These are phyloP conservation scores for Aspergillus sclerotioniger DNA, from an alignment of 495 filamentous ascomycete species.

Conservation along the genomic window DNA sequence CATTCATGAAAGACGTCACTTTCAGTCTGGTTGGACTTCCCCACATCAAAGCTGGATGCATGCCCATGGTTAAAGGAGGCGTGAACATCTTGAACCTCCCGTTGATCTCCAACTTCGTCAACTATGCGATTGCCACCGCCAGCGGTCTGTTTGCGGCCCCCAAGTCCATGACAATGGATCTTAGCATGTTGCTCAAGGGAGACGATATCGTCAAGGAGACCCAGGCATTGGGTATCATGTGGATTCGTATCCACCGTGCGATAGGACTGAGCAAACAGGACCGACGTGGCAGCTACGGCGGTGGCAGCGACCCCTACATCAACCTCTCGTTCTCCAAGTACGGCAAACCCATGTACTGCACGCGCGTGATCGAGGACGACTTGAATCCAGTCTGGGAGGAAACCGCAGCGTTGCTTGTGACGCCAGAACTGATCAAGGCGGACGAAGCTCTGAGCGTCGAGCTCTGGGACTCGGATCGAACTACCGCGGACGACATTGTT, in stretches of 20 bases:
- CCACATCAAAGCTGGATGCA: constrained; percentile 84
- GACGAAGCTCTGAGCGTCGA: constrained; percentile 91
- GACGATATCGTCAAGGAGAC: constrained; percentile 90
- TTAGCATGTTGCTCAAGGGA: constrained; percentile 84
- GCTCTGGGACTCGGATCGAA: constrained; percentile 89
- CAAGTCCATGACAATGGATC: constrained; percentile 91
- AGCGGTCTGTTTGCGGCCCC: constrained; percentile 90
- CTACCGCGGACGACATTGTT: constrained; percentile 87
- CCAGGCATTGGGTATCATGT: constrained; percentile 79
- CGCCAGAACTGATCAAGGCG: constrained; percentile 84
- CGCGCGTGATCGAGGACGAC: constrained; percentile 90
- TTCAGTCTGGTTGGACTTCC: constrained; percentile 92
- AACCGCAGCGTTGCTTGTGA: constrained; percentile 81
- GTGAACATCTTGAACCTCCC: constrained; percentile 92
- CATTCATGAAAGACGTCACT: constrained; percentile 86
- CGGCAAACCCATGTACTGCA: constrained; percentile 97
- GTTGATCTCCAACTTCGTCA: constrained; percentile 92
- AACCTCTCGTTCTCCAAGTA: constrained; percentile 77
- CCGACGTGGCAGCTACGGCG: constrained; percentile 72
- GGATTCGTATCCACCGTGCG: constrained; percentile 87
- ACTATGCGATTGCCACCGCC: constrained; percentile 88
- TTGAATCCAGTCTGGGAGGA: constrained; percentile 94
- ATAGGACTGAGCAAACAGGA: constrained; percentile 90
- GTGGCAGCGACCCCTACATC: constrained; percentile 94
- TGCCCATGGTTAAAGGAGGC: constrained; percentile 83